phyloP scores from a whole-genome alignment of 2,329 filamentous ascomycete genomes.

The Didymella arachidicola region DNA sequence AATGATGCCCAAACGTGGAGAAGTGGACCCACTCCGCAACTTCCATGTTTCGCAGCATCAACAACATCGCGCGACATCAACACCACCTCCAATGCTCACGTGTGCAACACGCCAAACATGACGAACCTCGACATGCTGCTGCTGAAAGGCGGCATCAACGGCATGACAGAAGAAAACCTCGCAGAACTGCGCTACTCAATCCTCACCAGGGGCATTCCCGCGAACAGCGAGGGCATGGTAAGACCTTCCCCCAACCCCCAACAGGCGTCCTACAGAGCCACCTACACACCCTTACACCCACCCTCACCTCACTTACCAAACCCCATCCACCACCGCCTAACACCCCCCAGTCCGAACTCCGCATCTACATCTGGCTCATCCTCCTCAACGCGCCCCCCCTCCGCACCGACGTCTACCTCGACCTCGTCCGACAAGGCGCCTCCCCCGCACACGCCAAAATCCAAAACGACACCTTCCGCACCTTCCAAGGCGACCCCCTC shows the following conservation, averaged over 20 bases:
- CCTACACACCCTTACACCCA: too few relatives aligned
- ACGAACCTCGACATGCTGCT: conserved; percentile 74
- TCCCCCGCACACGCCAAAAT: conserved; percentile 97
- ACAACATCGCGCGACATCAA: conserved; percentile 7
- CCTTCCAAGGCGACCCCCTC: conserved; percentile 93
- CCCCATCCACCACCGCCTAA: neutral
- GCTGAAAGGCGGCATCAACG: conserved; percentile 78
- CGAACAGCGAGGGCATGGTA: conserved; percentile 83
- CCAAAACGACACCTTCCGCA: conserved; percentile 97
- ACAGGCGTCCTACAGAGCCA: neutral
- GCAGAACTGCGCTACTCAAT: conserved; percentile 77
- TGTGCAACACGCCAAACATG: conserved; percentile 36
- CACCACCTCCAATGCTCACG: conserved; percentile 4
- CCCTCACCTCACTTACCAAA: too few relatives aligned
- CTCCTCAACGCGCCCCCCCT: conserved; percentile 87
- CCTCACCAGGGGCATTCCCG: conserved; percentile 76
- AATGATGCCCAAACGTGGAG: neutral
- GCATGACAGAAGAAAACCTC: conserved; percentile 71
- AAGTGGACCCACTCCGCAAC: conserved; percentile 11
- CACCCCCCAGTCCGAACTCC: conserved; percentile 75
- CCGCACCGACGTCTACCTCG: conserved; percentile 85
- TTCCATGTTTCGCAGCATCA: conserved; percentile 1
- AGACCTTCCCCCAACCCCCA: conserved; percentile 18
- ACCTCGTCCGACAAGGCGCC: conserved; percentile 88
- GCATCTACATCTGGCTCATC: conserved; percentile 96